A percentile compares a stretch with the other conserved stretches of the same genome.
Conservation (phyloP, 768 basidiomycete genomes). For the Leccinum boreale region DNA sequence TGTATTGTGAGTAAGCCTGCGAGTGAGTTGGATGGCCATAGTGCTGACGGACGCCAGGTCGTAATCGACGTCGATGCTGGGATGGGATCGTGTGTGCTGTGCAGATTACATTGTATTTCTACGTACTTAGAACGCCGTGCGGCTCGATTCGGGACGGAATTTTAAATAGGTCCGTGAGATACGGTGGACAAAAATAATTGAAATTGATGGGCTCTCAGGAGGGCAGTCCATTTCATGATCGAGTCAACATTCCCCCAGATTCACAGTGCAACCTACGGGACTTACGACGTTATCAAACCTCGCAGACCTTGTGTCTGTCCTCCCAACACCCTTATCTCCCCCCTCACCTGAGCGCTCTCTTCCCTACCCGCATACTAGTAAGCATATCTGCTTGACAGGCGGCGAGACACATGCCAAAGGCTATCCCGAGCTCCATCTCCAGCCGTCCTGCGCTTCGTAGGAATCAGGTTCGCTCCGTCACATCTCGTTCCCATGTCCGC, state of each 20-base stretch:
- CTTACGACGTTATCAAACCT: neutral
- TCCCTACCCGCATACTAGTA: neutral
- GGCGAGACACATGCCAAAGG: conserved; percentile 60
- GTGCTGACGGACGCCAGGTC: conserved; percentile 10
- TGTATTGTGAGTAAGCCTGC: conserved; percentile 53
- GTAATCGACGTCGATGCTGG: neutral
- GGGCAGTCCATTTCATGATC: neutral
- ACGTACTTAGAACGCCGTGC: neutral
- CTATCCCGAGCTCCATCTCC: conserved; percentile 35
- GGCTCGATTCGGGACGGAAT: neutral
- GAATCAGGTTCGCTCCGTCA: conserved; percentile 56
- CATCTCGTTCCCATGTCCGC: neutral
- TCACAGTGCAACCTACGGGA: neutral
- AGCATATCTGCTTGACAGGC: neutral
- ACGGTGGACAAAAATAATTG: conserved; percentile 9
- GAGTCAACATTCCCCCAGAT: neutral
- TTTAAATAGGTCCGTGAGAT: conserved; percentile 6
- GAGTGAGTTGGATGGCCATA: neutral
- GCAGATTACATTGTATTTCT: neutral
- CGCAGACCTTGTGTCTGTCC: neutral
- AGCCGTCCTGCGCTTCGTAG: conserved; percentile 67
- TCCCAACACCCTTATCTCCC: neutral
- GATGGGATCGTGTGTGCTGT: neutral
- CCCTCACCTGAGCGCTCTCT: neutral
- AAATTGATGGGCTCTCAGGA: conserved; percentile 9